Evolutionary conservation across 495 filamentous ascomycete genomes (phyloP), one percentile per base, ranked within the genome.

Genomic region (Margaritispora aquatica): DNA sequence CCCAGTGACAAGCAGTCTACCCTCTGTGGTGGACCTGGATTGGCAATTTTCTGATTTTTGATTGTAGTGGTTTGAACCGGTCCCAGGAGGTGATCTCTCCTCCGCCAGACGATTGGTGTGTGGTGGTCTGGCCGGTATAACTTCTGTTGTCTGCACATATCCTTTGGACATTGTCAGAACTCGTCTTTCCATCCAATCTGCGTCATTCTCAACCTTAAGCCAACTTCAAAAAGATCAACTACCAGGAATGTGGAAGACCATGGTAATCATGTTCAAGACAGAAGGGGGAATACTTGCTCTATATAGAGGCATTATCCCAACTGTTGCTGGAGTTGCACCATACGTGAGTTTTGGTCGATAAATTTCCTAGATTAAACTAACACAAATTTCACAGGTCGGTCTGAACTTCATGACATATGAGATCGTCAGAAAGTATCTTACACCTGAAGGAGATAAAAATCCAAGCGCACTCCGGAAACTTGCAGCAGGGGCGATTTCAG

Each of bases 391-490:
- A 34, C 64, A 96, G 89, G 91, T 96, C 49, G 94, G 94, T 27
- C 76, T 98, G 50, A 98, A 97, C 71, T 98, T 98, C 75, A 97
- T 97, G 89, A 89, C 86, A 23, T 98, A 98, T 70, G 94, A 98
- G 72, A 85, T 84, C 15, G 83, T 93, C 57, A 85, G 94, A 54
- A 84, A 85, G 63, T 87, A 88, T 60, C 75, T 98, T 61, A 98
- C 94, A 0, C 85, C 86, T 0, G 90, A 96, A 51, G 95, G 94
- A 13, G 84, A 96, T 41, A 81, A 87, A 67, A 92, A 96, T 60
- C 94, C 94, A 3, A 82, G 76, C 58, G 77, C 89, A 0, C 70
- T 80, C 61, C 85, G 95, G 52, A 98, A 97, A 69, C 77, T 98
- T 22, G 77, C 83, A 15, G 94, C 94, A 15, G 94, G 94, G 23